phyloP scores from a whole-genome alignment of 345 rosid genomes.

The Schrenkiella parvula region DNA sequence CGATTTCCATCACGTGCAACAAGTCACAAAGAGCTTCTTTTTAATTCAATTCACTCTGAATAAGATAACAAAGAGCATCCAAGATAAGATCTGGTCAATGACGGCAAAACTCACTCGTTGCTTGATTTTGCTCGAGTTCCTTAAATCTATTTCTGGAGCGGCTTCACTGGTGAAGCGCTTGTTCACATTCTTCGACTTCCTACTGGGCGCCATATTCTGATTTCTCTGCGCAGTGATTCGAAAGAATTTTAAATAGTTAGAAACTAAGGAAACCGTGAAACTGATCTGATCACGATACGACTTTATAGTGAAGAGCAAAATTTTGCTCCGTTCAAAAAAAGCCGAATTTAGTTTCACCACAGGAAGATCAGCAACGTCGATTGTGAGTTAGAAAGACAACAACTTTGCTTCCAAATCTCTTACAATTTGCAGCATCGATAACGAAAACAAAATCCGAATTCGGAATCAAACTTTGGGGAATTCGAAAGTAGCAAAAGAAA shows the following conservation, averaged over 20 bases:
- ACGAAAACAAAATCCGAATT: neutral
- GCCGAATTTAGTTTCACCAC: neutral
- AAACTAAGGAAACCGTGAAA: neutral
- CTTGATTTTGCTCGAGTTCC: conserved; percentile 50
- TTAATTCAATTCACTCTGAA: neutral
- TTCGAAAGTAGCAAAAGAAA: neutral
- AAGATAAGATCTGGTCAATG: neutral
- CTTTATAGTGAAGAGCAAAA: neutral
- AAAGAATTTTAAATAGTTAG: neutral
- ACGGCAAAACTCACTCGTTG: conserved; percentile 47
- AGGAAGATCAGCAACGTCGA: conserved; percentile 5
- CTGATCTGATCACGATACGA: conserved; percentile 7
- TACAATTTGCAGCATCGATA: neutral
- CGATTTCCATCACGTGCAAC: neutral
- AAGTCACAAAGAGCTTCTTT: neutral
- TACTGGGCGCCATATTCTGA: conserved; percentile 58
- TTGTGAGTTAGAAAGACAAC: neutral
- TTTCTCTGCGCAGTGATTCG: conserved; percentile 24
- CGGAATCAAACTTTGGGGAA: conserved; percentile 1
- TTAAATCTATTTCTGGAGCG: conserved; percentile 36
- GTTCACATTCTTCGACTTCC: conserved; percentile 57
- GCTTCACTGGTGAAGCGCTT: conserved; percentile 25
- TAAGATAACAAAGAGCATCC: neutral
- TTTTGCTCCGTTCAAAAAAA: neutral
- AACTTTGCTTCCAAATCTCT: neutral